Evolutionary conservation across 2,329 filamentous ascomycete species (phyloP).

Genomic region (Huntiella abstrusa): DNA sequence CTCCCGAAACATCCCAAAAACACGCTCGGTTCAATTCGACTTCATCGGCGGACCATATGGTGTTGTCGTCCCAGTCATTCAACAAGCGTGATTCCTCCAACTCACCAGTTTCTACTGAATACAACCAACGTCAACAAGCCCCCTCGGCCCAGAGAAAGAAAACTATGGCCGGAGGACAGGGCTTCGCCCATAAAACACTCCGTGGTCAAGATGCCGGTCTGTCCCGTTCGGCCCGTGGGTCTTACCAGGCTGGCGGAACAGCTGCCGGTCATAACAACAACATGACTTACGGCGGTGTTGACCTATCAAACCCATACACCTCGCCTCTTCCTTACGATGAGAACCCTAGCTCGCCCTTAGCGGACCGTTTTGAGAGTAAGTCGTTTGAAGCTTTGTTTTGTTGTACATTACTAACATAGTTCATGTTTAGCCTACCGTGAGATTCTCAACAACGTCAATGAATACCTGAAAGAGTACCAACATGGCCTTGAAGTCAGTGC

Average conservation of each 20-base stretch:
- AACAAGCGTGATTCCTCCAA: background rate
- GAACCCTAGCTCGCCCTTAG: conserved; percentile 72
- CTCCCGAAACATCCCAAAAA: background rate
- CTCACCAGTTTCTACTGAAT: background rate
- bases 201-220: conserved; percentile 1
- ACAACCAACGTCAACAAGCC: no score
- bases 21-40: conserved; percentile 6
- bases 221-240: background rate
- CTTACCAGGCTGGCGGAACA: background rate
- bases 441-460: conserved; percentile 80
- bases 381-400: conserved; percentile 3
- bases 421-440: conserved; percentile 63
- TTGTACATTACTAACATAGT: conserved; percentile 2
- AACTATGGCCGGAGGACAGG: background rate
- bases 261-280: background rate
- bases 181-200: conserved; percentile 3
- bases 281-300: background rate
- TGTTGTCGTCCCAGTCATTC: conserved; percentile 7
- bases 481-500: conserved; percentile 69
- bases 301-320: conserved; percentile 55
- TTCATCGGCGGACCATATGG: conserved; percentile 10
- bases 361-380: conserved; percentile 74
- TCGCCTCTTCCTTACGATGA: conserved; percentile 77
- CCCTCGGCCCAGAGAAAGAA: background rate
- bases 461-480: conserved; percentile 86